A percentile compares a stretch with the other conserved stretches of the same genome.
Evolutionary conservation across 805 yeast species (phyloP).

Genomic region (Sugiyamaella floridensis): DNA sequence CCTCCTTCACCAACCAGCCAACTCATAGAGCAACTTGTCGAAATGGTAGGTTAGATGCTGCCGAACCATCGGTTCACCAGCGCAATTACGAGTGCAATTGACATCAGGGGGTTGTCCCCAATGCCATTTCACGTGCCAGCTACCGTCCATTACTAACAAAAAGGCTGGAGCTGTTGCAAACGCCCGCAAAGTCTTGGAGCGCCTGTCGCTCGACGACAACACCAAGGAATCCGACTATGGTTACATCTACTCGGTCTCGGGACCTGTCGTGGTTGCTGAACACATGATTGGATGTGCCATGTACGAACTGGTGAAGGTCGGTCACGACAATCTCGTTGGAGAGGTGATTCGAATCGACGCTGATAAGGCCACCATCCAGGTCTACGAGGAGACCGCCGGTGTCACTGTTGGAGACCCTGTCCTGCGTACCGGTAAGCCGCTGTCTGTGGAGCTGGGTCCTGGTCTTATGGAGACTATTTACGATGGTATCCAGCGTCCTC

Average conservation of each 20-base stretch:
- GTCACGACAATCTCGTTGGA: slow-evolving; percentile 95
- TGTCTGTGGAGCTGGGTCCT: slow-evolving; percentile 97
- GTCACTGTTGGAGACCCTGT: slow-evolving; percentile 99
- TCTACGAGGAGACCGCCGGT: slow-evolving; percentile 98
- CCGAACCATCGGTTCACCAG: too few relatives aligned
- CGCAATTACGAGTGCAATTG: too few relatives aligned
- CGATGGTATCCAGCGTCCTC: slow-evolving; percentile 99
- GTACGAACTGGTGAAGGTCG: slow-evolving; percentile 98
- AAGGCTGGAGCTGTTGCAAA: slow-evolving; percentile 96
- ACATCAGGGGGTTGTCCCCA: too few relatives aligned
- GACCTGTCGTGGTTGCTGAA: slow-evolving; percentile 97
- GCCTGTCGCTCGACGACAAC: slow-evolving; percentile 69
- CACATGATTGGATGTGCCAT: slow-evolving; percentile 99
- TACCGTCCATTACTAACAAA: too few relatives aligned
- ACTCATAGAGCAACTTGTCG: background rate
- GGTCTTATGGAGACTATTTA: slow-evolving; percentile 98
- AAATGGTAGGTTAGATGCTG: background rate
- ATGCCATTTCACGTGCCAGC: too few relatives aligned
- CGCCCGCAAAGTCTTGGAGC: slow-evolving; percentile 89
- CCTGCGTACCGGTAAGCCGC: slow-evolving; percentile 95
- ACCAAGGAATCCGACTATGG: slow-evolving; percentile 71
- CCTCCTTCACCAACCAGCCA: background rate
- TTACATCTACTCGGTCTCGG: slow-evolving; percentile 84
- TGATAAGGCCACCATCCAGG: slow-evolving; percentile 97
- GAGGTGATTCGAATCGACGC: slow-evolving; percentile 96